These are phyloP conservation scores for Coniochaeta sp. DNA, from an alignment of 2,329 filamentous ascomycete genomes.

Conservation along the genomic window DNA sequence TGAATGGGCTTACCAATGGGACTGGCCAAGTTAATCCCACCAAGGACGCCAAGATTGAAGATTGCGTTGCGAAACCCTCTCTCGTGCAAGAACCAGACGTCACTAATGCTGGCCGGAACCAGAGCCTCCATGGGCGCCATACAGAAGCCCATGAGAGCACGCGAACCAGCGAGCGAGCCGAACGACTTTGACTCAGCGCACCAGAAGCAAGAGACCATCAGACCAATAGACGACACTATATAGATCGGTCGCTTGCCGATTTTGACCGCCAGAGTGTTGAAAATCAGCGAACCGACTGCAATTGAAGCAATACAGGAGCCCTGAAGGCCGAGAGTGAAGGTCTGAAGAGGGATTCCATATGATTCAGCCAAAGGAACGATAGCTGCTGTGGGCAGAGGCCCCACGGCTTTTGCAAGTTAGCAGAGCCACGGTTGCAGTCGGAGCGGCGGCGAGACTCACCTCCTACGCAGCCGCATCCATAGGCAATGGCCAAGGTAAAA, in stretches of 20 bases:
- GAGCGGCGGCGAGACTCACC: conserved; percentile 18
- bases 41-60: conserved; percentile 32
- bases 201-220: conserved; percentile 27
- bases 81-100: conserved; percentile 36
- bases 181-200: conserved; percentile 21
- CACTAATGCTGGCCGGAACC: conserved; percentile 29
- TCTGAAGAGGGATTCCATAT: conserved; percentile 21
- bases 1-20: conserved; percentile 24
- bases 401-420: conserved; percentile 19
- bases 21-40: conserved; percentile 31
- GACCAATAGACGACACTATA: conserved; percentile 21
- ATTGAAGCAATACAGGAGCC: conserved; percentile 26
- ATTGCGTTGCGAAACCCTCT: conserved; percentile 29
- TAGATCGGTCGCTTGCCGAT: conserved; percentile 29
- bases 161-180: conserved; percentile 20
- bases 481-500: conserved; percentile 29
- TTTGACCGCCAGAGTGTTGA: conserved; percentile 27
- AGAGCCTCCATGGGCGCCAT: conserved; percentile 31
- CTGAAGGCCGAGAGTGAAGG: conserved; percentile 26
- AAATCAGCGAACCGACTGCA: conserved; percentile 25
- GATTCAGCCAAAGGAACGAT: conserved; percentile 23
- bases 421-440: not conserved
- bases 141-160: conserved; percentile 25
- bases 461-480: conserved; percentile 31
- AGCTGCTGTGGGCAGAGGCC: conserved; percentile 28